Evolutionary conservation across 2,329 filamentous ascomycete species (phyloP), one percentile per base, ranked within the genome.

Genomic region (Sporothrix protearum): DNA sequence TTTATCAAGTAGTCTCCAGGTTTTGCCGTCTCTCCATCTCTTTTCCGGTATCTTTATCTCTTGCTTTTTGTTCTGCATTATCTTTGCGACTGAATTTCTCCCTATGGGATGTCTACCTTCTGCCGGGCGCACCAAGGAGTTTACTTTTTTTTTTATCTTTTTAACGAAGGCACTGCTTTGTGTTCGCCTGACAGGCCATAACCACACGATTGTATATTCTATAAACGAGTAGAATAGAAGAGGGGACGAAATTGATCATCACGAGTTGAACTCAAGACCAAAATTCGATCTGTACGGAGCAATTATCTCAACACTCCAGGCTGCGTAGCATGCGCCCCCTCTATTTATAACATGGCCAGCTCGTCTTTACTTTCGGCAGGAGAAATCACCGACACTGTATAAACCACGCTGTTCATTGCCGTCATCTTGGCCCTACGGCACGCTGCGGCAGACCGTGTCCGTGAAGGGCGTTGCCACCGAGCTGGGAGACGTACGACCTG

Each of bases 381-480:
- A 33, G 25, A 14, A 19, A 57, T n/a, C 12, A 57, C 53, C 53
- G 53, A 57, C 14, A 57, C 33, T 28, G 53, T 28, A 28, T 33
- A 19, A 57, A 57, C 28, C 28, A 14, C 28, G 16, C 53, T 14
- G 75, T 85, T n/a, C 84, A 86, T 73, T 73, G 80, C 81, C 59
- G 77, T 80, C 53, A 76, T 80, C 25, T 74, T 80, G 10, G 72
- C 78, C 1, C 1, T 80, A 83, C 71, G 84, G 84, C 0, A 77
- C 74, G 2, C 77, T 80, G 8, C 77, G 80, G 39, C 36, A 77
- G 0, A 81, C 79, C 0, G 73, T 85, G 9, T 82, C 79, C 19
- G 76, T 86, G 72, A 86, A 86, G 77, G 84, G 81, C 3, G 84
- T 80, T 86, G 9, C 82, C 83, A 0, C 77, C 79, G 1, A 81